Base-by-base conservation (phyloP, 2,329 filamentous ascomycete species). In the Exophiala oligosperma region DNA sequence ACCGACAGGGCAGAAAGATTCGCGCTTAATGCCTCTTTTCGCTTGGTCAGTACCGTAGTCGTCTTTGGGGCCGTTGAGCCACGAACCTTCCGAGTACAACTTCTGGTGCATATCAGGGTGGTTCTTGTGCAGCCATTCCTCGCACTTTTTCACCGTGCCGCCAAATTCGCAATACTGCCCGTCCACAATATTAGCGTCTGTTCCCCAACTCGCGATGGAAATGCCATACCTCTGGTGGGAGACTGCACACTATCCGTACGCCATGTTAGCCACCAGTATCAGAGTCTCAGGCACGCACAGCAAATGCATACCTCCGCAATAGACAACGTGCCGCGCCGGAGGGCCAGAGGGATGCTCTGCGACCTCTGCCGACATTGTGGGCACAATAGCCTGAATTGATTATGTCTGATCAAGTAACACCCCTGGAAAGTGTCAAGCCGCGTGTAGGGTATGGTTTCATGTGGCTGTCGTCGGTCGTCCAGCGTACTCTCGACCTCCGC, bases 141-240 rank as follows among this genome's bases (percentile, higher is more conserved):
- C 89, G 79, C 94, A 99, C 79, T 97, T 99, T 77, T 92, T 96
- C 24, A 89, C 88, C 40, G 92, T 97, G 65, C 92, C 93, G 71
- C 94, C 94, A 76, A 97, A 97, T 78, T 99, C 94, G 81, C 94
- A 99, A 79, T 97, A 99, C 94, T 97, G 77, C 66, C 14, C 17
- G 5, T 43, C 41, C 17, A 46, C 28, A 41, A 37, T 8, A 53
- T 59, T 48, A 59, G 50, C 23, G 6, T 49, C 17, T 14, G 24
- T 12, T n/a, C 9, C 41, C 11, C 23, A 43, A 21, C 38, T 24
- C 37, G 37, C 46, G 41, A 48, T 32, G 37, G 29, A 35, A 49
- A 35, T 21, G 59, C 67, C 79, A 73, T 85, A 87, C 84, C 83
- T 88, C 85, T 68, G 85, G 84, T 61, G 85, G 85, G 64, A 88